These are phyloP conservation scores for Hypoxylon fragiforme DNA, from an alignment of 495 filamentous ascomycete genomes.

Conservation along the genomic window DNA sequence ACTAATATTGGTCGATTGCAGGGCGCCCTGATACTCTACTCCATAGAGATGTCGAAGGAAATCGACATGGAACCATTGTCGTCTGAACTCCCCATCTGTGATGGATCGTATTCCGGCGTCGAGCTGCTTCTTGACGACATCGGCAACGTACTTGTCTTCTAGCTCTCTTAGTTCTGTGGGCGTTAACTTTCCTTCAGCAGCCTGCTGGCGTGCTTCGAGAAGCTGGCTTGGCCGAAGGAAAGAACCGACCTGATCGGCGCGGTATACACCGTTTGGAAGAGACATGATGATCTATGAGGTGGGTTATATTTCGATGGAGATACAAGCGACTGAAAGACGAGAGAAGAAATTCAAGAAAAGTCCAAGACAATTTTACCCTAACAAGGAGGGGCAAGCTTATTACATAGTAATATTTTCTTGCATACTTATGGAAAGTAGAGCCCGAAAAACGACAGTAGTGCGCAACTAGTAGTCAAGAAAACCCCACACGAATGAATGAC, in stretches of 20 bases:
- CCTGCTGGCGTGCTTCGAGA: constrained; percentile 46
- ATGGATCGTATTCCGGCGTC: constrained; percentile 64
- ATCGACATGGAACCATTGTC: constrained; percentile 55
- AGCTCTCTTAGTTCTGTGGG: constrained; percentile 49
- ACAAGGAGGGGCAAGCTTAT: neutral
- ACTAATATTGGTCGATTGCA: constrained; percentile 48
- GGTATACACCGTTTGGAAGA: constrained; percentile 52
- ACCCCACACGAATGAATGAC: constrained; percentile 27
- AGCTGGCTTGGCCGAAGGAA: constrained; percentile 47
- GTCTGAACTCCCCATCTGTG: constrained; percentile 74
- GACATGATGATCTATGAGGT: constrained; percentile 40
- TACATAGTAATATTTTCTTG: no score
- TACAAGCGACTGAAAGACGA: neutral
- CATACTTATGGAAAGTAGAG: no score
- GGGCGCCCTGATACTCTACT: constrained; percentile 46
- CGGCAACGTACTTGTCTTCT: constrained; percentile 69
- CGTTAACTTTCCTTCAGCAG: constrained; percentile 50
- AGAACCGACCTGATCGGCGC: constrained; percentile 55
- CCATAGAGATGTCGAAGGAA: constrained; percentile 50
- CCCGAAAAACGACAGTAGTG: neutral
- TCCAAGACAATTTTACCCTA: neutral
- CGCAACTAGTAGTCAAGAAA: constrained; percentile 5
- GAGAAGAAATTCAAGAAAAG: constrained; percentile 9
- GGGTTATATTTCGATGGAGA: no score
- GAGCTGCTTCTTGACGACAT: constrained; percentile 62